Evolutionary conservation across 139 green algal genomes (phyloP), one percentile per base, ranked within the genome.

Genomic region (Coelastrella sp.): DNA sequence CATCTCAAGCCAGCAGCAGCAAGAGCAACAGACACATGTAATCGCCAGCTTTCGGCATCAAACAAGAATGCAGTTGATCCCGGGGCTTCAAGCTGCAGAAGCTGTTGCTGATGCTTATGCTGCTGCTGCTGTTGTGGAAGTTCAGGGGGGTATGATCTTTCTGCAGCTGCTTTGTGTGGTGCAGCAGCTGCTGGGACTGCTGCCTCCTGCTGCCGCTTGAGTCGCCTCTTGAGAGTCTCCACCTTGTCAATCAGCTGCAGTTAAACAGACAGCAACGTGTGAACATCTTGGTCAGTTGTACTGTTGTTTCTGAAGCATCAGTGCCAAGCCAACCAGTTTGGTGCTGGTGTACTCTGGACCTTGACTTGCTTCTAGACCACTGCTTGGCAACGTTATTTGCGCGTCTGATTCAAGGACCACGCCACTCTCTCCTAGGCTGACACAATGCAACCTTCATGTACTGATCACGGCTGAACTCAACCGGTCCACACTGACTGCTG

Each of bases 91-190:
- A n/a, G n/a, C 0, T 48, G n/a, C 21, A 4, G 66, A 1, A 27
- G 25, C 35, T 6, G 17, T n/a, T 8, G 0, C n/a, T 27, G 13
- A 32, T 74, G 21, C 11, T 9, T 21, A 59, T 32, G 8, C n/a
- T 72, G 57, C 59, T 83, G 76, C 38, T 83, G 76, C 38, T 62
- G 76, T 4, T 5, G 25, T 27, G 45, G 57, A 15, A 23, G 41
- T 48, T 59, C 50, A 8, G 72, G 17, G 13, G 15, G 6, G 21
- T 62, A 37, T n/a, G n/a, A n/a, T n/a, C n/a, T n/a, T n/a, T n/a
- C n/a, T n/a, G n/a, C n/a, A n/a, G n/a, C 57, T 83, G 76, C 38
- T 43, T 17, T 37, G 7, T 17, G 23, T 7, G 11, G 0, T 34
- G 76, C 57, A 62, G 76, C 37, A 43, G 59, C 25, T 21, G 23